Evolutionary conservation across 805 yeast species (phyloP).

Genomic region (Geotrichum ghanense): DNA sequence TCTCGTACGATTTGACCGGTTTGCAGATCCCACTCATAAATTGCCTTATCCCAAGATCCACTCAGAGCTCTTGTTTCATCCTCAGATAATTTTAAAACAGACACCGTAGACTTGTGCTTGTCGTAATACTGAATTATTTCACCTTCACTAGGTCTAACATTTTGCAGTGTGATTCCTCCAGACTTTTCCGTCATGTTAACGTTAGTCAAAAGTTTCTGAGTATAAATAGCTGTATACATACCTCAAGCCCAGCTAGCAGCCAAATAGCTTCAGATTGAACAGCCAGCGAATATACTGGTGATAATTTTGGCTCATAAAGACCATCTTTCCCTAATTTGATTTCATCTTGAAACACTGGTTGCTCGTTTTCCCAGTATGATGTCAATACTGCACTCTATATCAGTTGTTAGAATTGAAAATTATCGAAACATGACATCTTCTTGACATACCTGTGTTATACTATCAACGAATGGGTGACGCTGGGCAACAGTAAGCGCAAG

Average conservation of each 20-base stretch:
- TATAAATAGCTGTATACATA: background rate
- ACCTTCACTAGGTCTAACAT: slow-evolving; percentile 78
- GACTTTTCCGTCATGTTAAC: slow-evolving; percentile 28
- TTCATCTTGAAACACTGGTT: slow-evolving; percentile 48
- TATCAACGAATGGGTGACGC: slow-evolving; percentile 77
- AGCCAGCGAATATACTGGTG: slow-evolving; percentile 83
- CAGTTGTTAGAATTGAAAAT: background rate
- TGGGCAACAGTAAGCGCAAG: slow-evolving; percentile 84
- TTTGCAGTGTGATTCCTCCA: slow-evolving; percentile 82
- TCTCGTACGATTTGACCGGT: slow-evolving; percentile 44
- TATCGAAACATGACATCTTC: background rate
- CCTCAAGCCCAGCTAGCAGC: slow-evolving; percentile 65
- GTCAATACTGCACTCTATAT: slow-evolving; percentile 59
- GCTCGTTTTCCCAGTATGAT: slow-evolving; percentile 95
- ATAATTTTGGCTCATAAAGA: slow-evolving; percentile 32
- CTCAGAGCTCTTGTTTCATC: slow-evolving; percentile 56
- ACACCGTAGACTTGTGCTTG: slow-evolving; percentile 63
- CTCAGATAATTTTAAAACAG: slow-evolving; percentile 52
- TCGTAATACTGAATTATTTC: slow-evolving; percentile 63
- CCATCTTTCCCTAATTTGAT: slow-evolving; percentile 29
- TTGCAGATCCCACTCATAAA: slow-evolving; percentile 77
- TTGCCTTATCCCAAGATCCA: slow-evolving; percentile 83
- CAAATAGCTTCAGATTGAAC: slow-evolving; percentile 75
- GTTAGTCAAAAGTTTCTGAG: background rate
- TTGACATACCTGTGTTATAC: slow-evolving; percentile 41